Evolutionary conservation across 148 eudicot genomes (phyloP).

Genomic region (Silene latifolia): DNA sequence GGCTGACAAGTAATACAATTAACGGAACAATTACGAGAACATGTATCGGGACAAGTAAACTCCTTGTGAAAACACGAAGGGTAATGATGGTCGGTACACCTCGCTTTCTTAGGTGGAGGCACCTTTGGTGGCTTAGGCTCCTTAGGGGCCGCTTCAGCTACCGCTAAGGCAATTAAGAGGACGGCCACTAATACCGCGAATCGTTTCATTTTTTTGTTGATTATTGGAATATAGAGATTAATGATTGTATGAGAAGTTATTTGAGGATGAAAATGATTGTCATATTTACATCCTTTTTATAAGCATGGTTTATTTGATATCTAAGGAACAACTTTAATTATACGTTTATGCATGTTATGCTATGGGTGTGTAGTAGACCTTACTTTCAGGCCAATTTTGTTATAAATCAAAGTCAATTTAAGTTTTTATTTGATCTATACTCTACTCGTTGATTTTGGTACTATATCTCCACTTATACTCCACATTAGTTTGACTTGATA

Average conservation of each 20-base stretch:
- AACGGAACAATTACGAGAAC: slow-evolving; percentile 1
- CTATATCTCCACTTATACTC: slow-evolving; percentile 16
- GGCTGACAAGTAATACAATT: slow-evolving; percentile 16
- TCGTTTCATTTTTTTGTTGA: slow-evolving; percentile 12
- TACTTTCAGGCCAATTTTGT: slow-evolving; percentile 13
- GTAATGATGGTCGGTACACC: slow-evolving; percentile 8
- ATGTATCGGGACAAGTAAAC: slow-evolving; percentile 12
- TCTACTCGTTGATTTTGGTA: slow-evolving; percentile 7
- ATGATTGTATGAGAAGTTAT: background rate
- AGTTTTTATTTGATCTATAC: background rate
- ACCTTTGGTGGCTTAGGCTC: background rate
- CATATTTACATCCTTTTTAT: background rate
- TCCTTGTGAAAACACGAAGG: slow-evolving; percentile 6
- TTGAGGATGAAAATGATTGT: background rate
- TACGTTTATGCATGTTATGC: background rate
- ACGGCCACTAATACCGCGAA: background rate
- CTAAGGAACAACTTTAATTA: background rate
- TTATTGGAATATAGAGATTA: background rate
- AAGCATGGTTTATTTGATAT: background rate
- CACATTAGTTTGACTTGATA: background rate
- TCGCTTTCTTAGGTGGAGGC: slow-evolving; percentile 23
- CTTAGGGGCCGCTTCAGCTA: slow-evolving; percentile 18
- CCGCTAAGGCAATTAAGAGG: slow-evolving; percentile 8
- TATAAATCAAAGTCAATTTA: slow-evolving; percentile 12
- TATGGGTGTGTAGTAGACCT: slow-evolving; percentile 6